Base-by-base conservation (phyloP, 2,329 filamentous ascomycete genomes). In the Zasmidium angulare region DNA sequence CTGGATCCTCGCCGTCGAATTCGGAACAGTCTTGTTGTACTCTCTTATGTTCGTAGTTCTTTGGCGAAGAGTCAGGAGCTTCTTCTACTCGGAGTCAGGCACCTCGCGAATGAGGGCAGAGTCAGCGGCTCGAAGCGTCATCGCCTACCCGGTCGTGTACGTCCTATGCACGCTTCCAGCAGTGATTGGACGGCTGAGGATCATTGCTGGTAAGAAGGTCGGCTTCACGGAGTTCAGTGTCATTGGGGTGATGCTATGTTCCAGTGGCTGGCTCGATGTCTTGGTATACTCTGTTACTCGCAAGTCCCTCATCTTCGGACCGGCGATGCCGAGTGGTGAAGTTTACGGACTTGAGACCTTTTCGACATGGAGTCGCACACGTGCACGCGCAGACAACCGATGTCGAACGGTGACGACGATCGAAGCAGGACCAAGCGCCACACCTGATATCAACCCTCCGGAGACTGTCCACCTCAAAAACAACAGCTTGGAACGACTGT, bases 141-240 rank as follows among this genome's bases (percentile, higher is more conserved):
- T 89, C 43, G 77, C 87, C 9, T 90, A 90, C 59, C 87, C 87
- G 0, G 67, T 88, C 63, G 86, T 89, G 61, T 89, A 89, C 70
- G 80, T 88, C 1, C 66, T 87, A 19, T 89, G 86, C 70, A 89
- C 87, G 0, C 77, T 86, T 0, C 87, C 87, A 0, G 77, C 89
- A 1, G 86, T 86, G 6, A 78, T 84, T 0, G 85, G 85, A 7
- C 83, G 87, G 58, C 84, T 89, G 63, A 80, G 81, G 1, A 81
- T 81, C 17, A 87, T 89, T 81, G 79, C 82, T 0, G 65, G 66
- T 3, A 43, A 51, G 10, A 57, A 50, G 3, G 54, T 67, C 0
- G 73, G 75, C 2, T 76, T 75, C 4, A 69, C 73, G 1, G 74
- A 76, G 4, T 78, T 83, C 56, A 81, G 79, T 60, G 73, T 82